Evolutionary conservation across 495 filamentous ascomycete species (phyloP).

Genomic region (Neurospora sp.): DNA sequence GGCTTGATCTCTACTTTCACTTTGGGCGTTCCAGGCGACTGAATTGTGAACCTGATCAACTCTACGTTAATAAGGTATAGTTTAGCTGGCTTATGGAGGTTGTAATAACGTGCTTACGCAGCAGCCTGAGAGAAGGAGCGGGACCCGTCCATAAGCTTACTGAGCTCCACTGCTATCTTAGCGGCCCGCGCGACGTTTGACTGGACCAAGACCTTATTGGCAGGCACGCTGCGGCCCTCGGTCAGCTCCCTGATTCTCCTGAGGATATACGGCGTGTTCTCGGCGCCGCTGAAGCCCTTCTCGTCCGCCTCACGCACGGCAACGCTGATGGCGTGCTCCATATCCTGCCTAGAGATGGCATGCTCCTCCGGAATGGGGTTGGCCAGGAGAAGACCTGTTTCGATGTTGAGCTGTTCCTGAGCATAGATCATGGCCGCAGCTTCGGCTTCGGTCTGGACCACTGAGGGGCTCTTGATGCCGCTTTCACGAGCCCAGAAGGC

Average conservation of each 20-base stretch:
- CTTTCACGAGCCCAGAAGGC: conserved; percentile 87
- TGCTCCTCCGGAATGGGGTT: conserved; percentile 71
- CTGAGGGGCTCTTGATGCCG: conserved; percentile 63
- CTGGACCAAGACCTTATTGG: conserved; percentile 70
- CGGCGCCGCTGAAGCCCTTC: conserved; percentile 59
- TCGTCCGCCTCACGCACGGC: conserved; percentile 64
- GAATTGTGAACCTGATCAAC: background rate
- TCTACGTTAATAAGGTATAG: background rate
- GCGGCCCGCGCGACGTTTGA: conserved; percentile 74
- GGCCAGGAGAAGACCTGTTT: conserved; percentile 71
- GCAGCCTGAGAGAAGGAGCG: background rate
- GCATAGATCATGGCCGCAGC: conserved; percentile 70
- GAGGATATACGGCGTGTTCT: conserved; percentile 85
- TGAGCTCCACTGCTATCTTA: conserved; percentile 66
- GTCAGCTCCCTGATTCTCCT: conserved; percentile 72
- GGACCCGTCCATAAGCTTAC: conserved; percentile 37
- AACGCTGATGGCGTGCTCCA: conserved; percentile 61
- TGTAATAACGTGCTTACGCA: background rate
- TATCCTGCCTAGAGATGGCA: conserved; percentile 60
- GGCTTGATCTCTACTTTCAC: background rate
- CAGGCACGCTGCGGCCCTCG: conserved; percentile 54
- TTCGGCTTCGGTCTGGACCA: conserved; percentile 62
- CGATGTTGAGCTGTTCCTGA: conserved; percentile 50
- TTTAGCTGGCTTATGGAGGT: background rate
- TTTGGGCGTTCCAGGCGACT: background rate